A percentile compares a stretch with the other conserved stretches of the same genome.
phyloP scores from a whole-genome alignment of 305 asterid species.

The Fraxinus angustifolia region DNA sequence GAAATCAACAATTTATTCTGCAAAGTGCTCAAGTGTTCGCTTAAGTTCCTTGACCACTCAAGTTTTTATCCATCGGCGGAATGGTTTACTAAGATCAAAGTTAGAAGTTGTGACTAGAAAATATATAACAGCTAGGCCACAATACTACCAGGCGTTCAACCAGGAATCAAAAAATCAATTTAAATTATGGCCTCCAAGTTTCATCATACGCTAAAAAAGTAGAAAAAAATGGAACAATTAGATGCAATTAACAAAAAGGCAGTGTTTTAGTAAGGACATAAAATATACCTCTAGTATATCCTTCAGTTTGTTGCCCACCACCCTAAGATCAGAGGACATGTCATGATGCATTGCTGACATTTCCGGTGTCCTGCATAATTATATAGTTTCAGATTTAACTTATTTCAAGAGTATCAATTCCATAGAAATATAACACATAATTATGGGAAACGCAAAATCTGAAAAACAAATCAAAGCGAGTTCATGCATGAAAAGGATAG shows the following conservation, averaged over 20 bases:
- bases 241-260: neutral
- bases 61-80: neutral
- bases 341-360: constrained; percentile 96
- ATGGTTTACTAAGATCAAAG: neutral
- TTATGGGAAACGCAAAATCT: neutral
- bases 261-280: constrained; percentile 1
- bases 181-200: neutral
- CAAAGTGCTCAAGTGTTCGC: neutral
- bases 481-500: neutral
- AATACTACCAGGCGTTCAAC: neutral
- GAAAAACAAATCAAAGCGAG: neutral
- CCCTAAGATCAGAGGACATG: constrained; percentile 60
- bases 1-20: neutral
- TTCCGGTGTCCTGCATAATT: constrained; percentile 71
- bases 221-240: neutral
- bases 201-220: neutral
- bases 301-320: constrained; percentile 58
- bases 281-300: constrained; percentile 54
- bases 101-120: neutral
- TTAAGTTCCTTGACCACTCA: neutral
- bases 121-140: neutral
- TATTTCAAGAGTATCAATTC: neutral
- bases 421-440: neutral
- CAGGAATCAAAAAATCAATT: neutral
- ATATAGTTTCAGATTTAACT: neutral